A percentile compares a stretch with the other conserved stretches of the same genome.
phyloP scores from a whole-genome alignment of 2,329 filamentous ascomycete genomes.

The Macrophomina phaseolina region DNA sequence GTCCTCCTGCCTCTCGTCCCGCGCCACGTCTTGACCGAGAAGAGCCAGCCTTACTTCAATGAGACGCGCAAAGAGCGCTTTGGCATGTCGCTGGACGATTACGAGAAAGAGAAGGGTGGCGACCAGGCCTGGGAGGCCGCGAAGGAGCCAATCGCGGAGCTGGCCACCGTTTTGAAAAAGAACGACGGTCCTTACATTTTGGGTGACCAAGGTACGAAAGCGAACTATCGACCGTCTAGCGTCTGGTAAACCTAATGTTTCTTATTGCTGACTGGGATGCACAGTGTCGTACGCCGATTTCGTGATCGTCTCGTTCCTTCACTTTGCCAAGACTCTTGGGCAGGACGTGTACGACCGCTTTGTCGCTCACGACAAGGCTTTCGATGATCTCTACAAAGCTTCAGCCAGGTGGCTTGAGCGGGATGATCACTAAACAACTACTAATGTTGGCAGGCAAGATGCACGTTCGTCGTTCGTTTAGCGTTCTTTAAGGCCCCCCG shows the following conservation, averaged over 20 bases:
- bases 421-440: constrained; percentile 37
- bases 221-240: constrained; percentile 35
- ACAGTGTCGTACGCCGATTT: constrained; percentile 54
- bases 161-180: constrained; percentile 58
- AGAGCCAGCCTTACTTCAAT: constrained; percentile 57
- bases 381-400: constrained; percentile 47
- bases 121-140: constrained; percentile 58
- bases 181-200: constrained; percentile 66
- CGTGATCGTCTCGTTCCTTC: constrained; percentile 57
- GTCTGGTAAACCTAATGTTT: constrained; percentile 34
- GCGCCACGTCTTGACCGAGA: constrained; percentile 56
- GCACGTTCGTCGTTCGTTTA: constrained; percentile 10
- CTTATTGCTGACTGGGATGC: constrained; percentile 6
- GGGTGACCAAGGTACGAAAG: constrained; percentile 55
- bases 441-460: neutral
- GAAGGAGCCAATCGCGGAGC: constrained; percentile 43
- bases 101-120: constrained; percentile 55
- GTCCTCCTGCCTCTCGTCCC: constrained; percentile 55
- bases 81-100: constrained; percentile 61
- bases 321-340: constrained; percentile 48
- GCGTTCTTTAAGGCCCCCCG: constrained; percentile 3
- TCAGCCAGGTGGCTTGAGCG: constrained; percentile 48
- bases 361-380: constrained; percentile 46
- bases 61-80: constrained; percentile 55
- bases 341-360: constrained; percentile 48